Percentiles rank a stretch among this genome's conserved stretches.
phyloP scores from a whole-genome alignment of 768 basidiomycete species.

The Mycena sanguinolenta region DNA sequence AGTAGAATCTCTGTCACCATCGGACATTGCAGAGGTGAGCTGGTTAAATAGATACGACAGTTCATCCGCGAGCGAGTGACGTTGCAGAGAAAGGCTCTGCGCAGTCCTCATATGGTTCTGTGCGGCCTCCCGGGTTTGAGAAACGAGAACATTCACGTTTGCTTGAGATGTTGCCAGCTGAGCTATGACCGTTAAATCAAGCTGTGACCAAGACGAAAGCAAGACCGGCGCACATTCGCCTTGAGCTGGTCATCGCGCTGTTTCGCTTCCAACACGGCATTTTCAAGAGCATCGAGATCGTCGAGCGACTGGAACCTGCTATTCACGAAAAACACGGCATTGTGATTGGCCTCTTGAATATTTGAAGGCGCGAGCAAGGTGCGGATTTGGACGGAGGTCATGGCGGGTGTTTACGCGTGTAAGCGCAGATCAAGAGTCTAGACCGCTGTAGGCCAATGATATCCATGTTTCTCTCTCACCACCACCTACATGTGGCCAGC shows the following conservation, averaged over 20 bases:
- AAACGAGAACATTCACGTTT: conserved; percentile 60
- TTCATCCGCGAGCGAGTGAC: conserved; percentile 85
- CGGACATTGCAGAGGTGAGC: conserved; percentile 69
- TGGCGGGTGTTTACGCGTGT: conserved; percentile 34
- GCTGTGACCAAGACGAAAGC: conserved; percentile 34
- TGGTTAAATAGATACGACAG: conserved; percentile 75
- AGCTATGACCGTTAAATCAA: conserved; percentile 60
- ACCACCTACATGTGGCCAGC: no score
- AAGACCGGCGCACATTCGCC: conserved; percentile 57
- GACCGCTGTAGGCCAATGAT: neutral
- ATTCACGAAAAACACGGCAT: conserved; percentile 57
- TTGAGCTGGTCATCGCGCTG: conserved; percentile 55
- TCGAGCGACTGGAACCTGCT: conserved; percentile 60
- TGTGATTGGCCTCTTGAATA: conserved; percentile 49
- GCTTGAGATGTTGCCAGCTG: conserved; percentile 70
- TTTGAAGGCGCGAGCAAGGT: conserved; percentile 65
- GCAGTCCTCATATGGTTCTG: conserved; percentile 70
- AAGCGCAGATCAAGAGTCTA: conserved; percentile 14
- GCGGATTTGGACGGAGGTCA: conserved; percentile 62
- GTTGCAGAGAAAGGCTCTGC: conserved; percentile 79
- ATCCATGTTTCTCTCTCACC: neutral
- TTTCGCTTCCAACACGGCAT: conserved; percentile 58
- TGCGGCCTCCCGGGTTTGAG: conserved; percentile 61
- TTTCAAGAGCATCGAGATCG: conserved; percentile 64
- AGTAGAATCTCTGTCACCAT: conserved; percentile 65